Conservation (phyloP, 2,329 filamentous ascomycete genomes). For the Sporothrix mexicana region DNA sequence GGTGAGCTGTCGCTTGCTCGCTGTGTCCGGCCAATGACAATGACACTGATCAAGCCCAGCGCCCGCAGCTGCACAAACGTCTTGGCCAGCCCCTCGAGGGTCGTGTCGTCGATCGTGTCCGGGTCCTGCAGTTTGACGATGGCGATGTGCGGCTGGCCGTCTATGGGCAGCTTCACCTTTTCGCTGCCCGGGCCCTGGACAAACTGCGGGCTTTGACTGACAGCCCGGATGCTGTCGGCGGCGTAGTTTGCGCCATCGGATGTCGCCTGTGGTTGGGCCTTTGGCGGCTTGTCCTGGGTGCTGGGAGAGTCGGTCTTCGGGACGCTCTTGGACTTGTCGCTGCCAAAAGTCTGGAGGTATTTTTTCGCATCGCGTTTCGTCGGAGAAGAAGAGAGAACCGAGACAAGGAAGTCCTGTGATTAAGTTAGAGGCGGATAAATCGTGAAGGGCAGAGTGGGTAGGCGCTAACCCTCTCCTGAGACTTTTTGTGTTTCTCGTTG, state of each 20-base stretch:
- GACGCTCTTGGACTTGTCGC: conserved; percentile 43
- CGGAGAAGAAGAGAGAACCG: conserved; percentile 83
- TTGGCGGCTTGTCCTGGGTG: conserved; percentile 32
- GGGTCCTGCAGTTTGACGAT: conserved; percentile 82
- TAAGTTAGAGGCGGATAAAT: conserved; percentile 24
- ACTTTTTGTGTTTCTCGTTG: conserved; percentile 55
- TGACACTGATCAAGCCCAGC: conserved; percentile 79
- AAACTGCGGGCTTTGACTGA: conserved; percentile 46
- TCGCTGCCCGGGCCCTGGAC: conserved; percentile 44
- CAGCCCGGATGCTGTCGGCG: conserved; percentile 42
- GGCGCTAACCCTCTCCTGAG: conserved; percentile 53
- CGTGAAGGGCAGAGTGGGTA: too few relatives aligned
- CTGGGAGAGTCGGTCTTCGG: conserved; percentile 40
- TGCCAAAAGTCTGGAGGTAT: conserved; percentile 85
- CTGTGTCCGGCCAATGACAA: conserved; percentile 74
- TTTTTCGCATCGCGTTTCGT: conserved; percentile 92
- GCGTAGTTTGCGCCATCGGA: conserved; percentile 27
- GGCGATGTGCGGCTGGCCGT: conserved; percentile 70
- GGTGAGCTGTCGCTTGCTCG: conserved; percentile 45
- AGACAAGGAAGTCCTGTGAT: conserved; percentile 74
- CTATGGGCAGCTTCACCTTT: conserved; percentile 41
- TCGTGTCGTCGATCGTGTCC: conserved; percentile 70
- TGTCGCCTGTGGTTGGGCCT: conserved; percentile 38
- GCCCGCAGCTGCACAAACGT: conserved; percentile 83
- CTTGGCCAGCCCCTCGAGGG: conserved; percentile 75